A percentile compares a stretch with the other conserved stretches of the same genome.
Evolutionary conservation across 306 rosid species (phyloP).

Genomic region (Dalbergia oliveri): DNA sequence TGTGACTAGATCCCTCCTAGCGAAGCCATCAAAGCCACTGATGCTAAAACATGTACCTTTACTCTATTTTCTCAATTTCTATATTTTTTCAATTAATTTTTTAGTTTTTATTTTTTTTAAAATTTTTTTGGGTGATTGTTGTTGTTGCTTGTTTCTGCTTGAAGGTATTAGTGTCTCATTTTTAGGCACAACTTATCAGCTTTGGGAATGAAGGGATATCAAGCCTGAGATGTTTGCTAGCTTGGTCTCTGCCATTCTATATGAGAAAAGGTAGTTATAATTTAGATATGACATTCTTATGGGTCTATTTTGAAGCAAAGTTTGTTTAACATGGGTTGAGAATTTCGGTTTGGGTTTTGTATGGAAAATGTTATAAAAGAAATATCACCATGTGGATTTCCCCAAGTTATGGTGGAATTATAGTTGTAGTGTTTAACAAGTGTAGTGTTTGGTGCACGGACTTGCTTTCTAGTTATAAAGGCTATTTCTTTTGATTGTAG

Average conservation of each 20-base stretch:
- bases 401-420: too few relatives aligned
- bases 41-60: too few relatives aligned
- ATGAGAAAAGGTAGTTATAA: conserved; percentile 77
- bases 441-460: neutral
- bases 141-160: neutral
- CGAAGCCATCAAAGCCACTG: too few relatives aligned
- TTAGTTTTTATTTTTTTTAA: too few relatives aligned
- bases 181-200: conserved; percentile 90
- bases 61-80: neutral
- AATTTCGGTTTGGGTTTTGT: too few relatives aligned
- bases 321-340: neutral
- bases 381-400: too few relatives aligned
- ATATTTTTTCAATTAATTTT: neutral
- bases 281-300: conserved; percentile 4
- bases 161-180: conserved; percentile 79
- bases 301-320: neutral
- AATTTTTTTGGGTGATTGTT: neutral
- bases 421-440: neutral
- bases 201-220: conserved; percentile 92
- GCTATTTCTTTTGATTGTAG: neutral
- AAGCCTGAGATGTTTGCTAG: conserved; percentile 94
- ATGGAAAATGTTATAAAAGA: too few relatives aligned
- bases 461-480: neutral
- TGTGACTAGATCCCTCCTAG: too few relatives aligned
- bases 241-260: conserved; percentile 82